phyloP scores from a whole-genome alignment of 73 alveolate genomes.

The Paramecium primaurelia region DNA sequence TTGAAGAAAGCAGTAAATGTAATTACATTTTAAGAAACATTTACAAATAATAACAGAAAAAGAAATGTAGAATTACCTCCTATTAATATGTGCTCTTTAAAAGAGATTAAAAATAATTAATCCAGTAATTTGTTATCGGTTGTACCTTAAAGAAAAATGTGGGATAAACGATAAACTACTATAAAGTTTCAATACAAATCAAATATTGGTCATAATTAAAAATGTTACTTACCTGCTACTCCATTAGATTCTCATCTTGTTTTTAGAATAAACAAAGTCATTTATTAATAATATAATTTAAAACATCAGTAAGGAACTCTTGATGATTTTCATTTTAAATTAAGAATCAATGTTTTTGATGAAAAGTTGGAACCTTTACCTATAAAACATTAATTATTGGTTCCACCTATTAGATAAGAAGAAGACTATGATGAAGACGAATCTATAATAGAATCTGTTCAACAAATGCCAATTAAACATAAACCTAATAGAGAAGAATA shows the following conservation, averaged over 20 bases:
- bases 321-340: background rate
- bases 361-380: background rate
- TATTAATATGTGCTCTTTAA: background rate
- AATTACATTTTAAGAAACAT: background rate
- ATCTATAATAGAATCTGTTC: background rate
- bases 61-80: background rate
- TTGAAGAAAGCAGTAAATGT: background rate
- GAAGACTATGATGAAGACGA: conserved; percentile 1
- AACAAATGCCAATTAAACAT: background rate
- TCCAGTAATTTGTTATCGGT: background rate
- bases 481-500: background rate
- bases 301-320: conserved; percentile 12
- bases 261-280: background rate
- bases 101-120: background rate
- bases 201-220: background rate
- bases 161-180: conserved; percentile 27
- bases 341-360: background rate
- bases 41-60: background rate
- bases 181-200: background rate
- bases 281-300: background rate
- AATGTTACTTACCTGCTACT: background rate
- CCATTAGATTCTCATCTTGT: background rate
- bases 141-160: background rate
- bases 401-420: background rate
- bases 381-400: background rate